These are phyloP conservation scores for Fusarium buxicola DNA, from an alignment of 2,329 filamentous ascomycete genomes.

Conservation along the genomic window DNA sequence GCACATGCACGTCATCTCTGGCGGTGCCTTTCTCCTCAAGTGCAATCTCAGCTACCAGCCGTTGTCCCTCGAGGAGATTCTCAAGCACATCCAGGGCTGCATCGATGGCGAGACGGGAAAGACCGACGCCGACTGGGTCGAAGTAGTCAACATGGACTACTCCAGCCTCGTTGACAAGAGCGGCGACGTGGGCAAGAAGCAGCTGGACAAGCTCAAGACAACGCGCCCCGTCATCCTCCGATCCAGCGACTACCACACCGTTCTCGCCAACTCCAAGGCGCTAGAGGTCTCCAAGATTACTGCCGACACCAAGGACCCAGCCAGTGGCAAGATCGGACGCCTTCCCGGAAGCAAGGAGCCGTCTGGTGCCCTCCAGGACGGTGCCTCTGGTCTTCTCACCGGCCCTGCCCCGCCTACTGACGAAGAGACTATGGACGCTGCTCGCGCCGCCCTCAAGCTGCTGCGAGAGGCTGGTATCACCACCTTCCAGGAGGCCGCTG, in stretches of 20 bases:
- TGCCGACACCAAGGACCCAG: slow-evolving; percentile 34
- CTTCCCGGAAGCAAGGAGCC: slow-evolving; percentile 43
- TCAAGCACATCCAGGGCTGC: slow-evolving; percentile 42
- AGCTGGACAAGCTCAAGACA: slow-evolving; percentile 39
- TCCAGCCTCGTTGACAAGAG: slow-evolving; percentile 37
- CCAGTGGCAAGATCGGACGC: slow-evolving; percentile 41
- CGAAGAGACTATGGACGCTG: slow-evolving; percentile 36
- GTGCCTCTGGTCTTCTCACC: slow-evolving; percentile 32
- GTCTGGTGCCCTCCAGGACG: slow-evolving; percentile 42
- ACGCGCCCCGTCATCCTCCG: slow-evolving; percentile 41
- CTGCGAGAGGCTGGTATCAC: slow-evolving; percentile 45
- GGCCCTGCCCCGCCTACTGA: slow-evolving; percentile 35
- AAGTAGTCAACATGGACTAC: slow-evolving; percentile 45
- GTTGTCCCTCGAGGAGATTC: slow-evolving; percentile 24
- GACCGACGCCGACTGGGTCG: slow-evolving; percentile 41
- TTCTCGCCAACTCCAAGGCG: slow-evolving; percentile 42
- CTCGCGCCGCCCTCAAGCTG: slow-evolving; percentile 42
- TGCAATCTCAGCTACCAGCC: slow-evolving; percentile 47
- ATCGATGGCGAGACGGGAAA: slow-evolving; percentile 40
- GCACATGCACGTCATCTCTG: slow-evolving; percentile 44
- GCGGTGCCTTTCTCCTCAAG: slow-evolving; percentile 42
- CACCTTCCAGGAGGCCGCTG: slow-evolving; percentile 45
- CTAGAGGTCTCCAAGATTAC: slow-evolving; percentile 41
- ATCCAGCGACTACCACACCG: slow-evolving; percentile 43
- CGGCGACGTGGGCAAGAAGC: slow-evolving; percentile 33